phyloP scores from a whole-genome alignment of 208 protist species.

The Trypanosoma brucei region DNA sequence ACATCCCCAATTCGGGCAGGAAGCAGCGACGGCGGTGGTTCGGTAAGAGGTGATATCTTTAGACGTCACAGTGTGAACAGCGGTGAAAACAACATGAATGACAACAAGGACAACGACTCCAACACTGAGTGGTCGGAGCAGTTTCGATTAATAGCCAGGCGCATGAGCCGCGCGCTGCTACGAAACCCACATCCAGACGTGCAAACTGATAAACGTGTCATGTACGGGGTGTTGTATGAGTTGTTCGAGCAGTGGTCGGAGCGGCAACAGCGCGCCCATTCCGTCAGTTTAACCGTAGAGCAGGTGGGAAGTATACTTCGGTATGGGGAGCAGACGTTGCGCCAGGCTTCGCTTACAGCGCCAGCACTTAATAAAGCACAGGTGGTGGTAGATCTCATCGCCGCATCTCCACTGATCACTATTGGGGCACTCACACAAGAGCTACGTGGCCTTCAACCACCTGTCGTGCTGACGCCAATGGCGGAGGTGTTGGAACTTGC shows the following conservation, averaged over 20 bases:
- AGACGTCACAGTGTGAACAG: no score
- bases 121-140: conserved; percentile 2
- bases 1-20: no score
- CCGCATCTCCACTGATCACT: conserved; percentile 9
- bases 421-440: conserved; percentile 6
- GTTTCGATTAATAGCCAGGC: conserved; percentile 17
- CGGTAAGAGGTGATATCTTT: no score
- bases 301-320: conserved; percentile 28
- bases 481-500: conserved; percentile 48
- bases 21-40: no score
- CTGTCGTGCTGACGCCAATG: conserved; percentile 12
- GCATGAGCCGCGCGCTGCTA: conserved; percentile 50
- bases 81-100: no score
- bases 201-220: conserved; percentile 5
- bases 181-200: conserved; percentile 26
- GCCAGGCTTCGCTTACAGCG: neutral
- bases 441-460: neutral
- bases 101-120: neutral
- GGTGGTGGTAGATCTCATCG: conserved; percentile 8
- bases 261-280: conserved; percentile 19
- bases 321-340: conserved; percentile 17
- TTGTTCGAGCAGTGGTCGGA: conserved; percentile 37
- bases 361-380: neutral
- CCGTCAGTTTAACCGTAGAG: conserved; percentile 11
- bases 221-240: conserved; percentile 41